Base-by-base conservation (phyloP, 495 filamentous ascomycete genomes). In the Antarctomyces pellizariae region DNA sequence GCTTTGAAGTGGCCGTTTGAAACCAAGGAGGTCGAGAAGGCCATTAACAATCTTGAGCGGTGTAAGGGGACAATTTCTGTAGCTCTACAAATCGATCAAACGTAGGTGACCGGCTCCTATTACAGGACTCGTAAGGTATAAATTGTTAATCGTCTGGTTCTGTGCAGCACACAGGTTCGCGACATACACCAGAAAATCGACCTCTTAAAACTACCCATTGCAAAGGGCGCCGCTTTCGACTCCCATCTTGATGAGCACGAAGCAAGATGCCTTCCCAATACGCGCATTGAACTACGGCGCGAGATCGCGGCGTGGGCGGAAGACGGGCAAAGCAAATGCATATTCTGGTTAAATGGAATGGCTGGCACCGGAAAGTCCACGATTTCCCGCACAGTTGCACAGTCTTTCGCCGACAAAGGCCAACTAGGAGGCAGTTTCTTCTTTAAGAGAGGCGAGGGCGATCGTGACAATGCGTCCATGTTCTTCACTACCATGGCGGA, bases 391-490 rank as follows among this genome's bases (percentile, higher is more conserved):
- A 56, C 51, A 7, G 34, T 54, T 1, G 53, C 53, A 5, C 16
- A 30, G 1, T 17, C 17, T 4, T 36, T 52, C 21, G 20, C 26
- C 0, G 14, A 30, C 1, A 20, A 30, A 5, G 10, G 28, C 12
- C n/a, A 37, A 5, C 46, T 50, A 11, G 47, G 45, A 5, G 46
- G 39, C 0, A 61, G 50, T 34, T 67, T 62, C 39, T 61, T 67
- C 44, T 67, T 66, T 38, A 57, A 54, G 21, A 49, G 48, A 36
- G 53, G 53, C 10, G 52, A 53, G 16, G 43, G 43, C 1, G 56
- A 63, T 30, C 43, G 47, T 24, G 48, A 44, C 4, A 48, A 39
- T 15, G 52, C 52, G 4, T 39, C 18, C 4, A 45, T 38, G 13
- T 39, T 64, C 31, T 49, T 66, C 24, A 36, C 57, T 4, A 59